These are phyloP conservation scores for Alternaria postmessia DNA, from an alignment of 2,329 filamentous ascomycete genomes.

Conservation along the genomic window DNA sequence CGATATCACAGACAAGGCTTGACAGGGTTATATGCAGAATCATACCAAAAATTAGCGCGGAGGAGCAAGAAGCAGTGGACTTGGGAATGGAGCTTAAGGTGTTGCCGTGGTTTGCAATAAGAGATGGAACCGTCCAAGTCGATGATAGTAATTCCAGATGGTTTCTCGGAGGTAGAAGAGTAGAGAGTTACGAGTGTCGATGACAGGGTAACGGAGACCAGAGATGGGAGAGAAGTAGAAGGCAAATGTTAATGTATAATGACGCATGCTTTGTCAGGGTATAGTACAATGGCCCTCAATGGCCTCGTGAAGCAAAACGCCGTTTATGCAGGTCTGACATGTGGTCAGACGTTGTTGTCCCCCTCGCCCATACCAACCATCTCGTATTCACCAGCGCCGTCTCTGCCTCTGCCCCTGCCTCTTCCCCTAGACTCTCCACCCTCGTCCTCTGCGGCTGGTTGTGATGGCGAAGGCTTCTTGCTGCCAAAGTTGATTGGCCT, in stretches of 20 bases:
- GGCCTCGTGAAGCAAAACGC: slow-evolving; percentile 22
- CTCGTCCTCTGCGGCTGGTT: slow-evolving; percentile 42
- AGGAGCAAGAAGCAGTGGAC: slow-evolving; percentile 22
- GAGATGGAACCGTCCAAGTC: slow-evolving; percentile 45
- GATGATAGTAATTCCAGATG: slow-evolving; percentile 32
- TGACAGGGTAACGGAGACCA: slow-evolving; percentile 9
- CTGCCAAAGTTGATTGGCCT: slow-evolving; percentile 87
- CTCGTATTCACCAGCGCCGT: slow-evolving; percentile 58
- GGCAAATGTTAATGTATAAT: slow-evolving; percentile 2
- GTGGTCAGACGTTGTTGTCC: slow-evolving; percentile 46
- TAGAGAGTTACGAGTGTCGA: slow-evolving; percentile 49
- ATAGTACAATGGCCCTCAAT: slow-evolving; percentile 20
- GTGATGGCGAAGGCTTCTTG: slow-evolving; percentile 43
- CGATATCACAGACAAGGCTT: slow-evolving; percentile 26
- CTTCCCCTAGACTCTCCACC: slow-evolving; percentile 51
- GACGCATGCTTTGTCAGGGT: slow-evolving; percentile 20
- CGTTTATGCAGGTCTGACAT: slow-evolving; percentile 36
- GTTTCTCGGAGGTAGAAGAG: slow-evolving; percentile 44
- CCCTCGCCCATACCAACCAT: slow-evolving; percentile 56
- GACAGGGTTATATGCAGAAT: slow-evolving; percentile 30
- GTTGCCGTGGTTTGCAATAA: slow-evolving; percentile 39
- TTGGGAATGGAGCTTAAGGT: slow-evolving; percentile 13
- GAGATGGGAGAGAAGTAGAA: background rate
- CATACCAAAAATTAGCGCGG: slow-evolving; percentile 17
- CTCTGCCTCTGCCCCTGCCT: slow-evolving; percentile 52